These are phyloP conservation scores for Colletotrichum sp. DNA, from an alignment of 2,329 filamentous ascomycete species.

Conservation along the genomic window DNA sequence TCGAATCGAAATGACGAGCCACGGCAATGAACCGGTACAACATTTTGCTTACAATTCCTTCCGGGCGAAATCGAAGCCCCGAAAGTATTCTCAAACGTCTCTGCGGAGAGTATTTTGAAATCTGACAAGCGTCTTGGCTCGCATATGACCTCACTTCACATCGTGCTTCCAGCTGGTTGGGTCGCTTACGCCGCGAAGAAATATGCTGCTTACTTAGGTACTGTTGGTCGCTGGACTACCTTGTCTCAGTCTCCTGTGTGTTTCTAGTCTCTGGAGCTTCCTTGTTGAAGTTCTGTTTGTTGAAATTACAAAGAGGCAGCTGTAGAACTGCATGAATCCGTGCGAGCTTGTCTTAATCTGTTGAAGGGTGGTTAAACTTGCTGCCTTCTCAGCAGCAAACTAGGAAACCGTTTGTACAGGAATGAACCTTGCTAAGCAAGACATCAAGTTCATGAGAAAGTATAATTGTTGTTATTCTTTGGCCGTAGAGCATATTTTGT, in stretches of 20 bases:
- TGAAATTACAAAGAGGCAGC: background rate
- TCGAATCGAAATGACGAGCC: background rate
- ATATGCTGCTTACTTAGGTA: background rate
- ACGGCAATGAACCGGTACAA: background rate
- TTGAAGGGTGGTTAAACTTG: background rate
- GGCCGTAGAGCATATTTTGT: background rate
- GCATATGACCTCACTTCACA: background rate
- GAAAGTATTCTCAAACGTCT: background rate
- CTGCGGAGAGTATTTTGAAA: background rate
- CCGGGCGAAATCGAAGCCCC: background rate
- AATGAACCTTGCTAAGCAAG: background rate
- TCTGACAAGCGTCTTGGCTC: background rate
- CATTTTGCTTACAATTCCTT: accelerated
- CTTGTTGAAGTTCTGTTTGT: background rate
- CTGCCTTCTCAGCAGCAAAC: background rate
- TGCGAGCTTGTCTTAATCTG: background rate
- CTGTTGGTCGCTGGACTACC: background rate
- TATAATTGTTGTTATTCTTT: background rate
- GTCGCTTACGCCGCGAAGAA: background rate
- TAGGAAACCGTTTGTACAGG: background rate
- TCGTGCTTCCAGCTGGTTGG: background rate
- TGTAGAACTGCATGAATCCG: background rate
- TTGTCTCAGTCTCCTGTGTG: background rate
- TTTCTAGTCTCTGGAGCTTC: background rate
- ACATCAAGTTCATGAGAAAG: background rate